These are phyloP conservation scores for Colletotrichum orbiculare DNA, from an alignment of 2,329 filamentous ascomycete genomes.

Conservation along the genomic window DNA sequence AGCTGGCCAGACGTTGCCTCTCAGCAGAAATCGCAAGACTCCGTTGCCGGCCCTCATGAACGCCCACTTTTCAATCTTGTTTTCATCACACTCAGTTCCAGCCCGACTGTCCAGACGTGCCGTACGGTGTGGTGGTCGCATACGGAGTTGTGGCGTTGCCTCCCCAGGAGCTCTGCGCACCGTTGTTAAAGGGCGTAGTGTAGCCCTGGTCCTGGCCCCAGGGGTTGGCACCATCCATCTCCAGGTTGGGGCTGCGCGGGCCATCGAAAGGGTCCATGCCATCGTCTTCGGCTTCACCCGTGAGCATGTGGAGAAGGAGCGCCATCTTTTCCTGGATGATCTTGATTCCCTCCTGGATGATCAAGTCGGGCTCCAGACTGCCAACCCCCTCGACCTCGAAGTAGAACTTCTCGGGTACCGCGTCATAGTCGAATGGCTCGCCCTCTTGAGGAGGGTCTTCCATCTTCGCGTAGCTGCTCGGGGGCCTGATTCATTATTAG, in stretches of 20 bases:
- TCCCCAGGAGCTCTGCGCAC: constrained; percentile 74
- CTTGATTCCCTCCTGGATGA: constrained; percentile 89
- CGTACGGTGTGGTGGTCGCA: constrained; percentile 55
- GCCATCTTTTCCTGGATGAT: constrained; percentile 93
- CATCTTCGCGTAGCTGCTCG: constrained; percentile 81
- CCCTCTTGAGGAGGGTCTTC: constrained; percentile 84
- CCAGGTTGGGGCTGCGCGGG: constrained; percentile 73
- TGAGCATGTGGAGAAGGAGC: constrained; percentile 74
- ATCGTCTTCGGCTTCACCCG: constrained; percentile 63
- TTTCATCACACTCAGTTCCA: constrained; percentile 54
- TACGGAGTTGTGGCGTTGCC: constrained; percentile 62
- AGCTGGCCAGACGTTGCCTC: constrained; percentile 11
- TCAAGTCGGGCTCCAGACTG: constrained; percentile 87
- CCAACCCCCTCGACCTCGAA: constrained; percentile 92
- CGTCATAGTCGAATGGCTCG: constrained; percentile 91
- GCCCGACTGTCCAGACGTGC: constrained; percentile 61
- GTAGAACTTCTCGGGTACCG: constrained; percentile 87
- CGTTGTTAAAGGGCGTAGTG: constrained; percentile 73
- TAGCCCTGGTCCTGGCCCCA: constrained; percentile 72
- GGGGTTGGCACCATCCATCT: constrained; percentile 66
- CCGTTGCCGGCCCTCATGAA: constrained; percentile 31
- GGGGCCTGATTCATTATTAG: constrained; percentile 70
- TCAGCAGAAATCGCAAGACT: constrained; percentile 28
- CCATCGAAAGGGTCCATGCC: constrained; percentile 71
- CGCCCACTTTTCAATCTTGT: constrained; percentile 24